Conservation (phyloP, 495 filamentous ascomycete species). For the Penicillium riverlandense region DNA sequence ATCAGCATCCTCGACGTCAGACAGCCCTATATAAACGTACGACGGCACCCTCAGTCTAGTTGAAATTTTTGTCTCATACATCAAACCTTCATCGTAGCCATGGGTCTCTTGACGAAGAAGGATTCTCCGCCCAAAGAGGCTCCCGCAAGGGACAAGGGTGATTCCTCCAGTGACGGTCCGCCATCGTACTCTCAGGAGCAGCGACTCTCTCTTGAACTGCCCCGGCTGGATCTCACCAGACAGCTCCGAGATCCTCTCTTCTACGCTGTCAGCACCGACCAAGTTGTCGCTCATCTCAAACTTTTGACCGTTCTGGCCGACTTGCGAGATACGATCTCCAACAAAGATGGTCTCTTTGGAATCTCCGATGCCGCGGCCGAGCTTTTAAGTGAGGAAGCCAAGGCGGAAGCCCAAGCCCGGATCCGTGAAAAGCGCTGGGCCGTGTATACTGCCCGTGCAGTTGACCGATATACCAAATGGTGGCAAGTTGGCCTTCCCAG, state of each 20-base stretch:
- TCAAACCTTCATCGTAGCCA: conserved; percentile 3
- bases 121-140: conserved; percentile 6
- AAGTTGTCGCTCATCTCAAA: conserved; percentile 72
- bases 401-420: conserved; percentile 13
- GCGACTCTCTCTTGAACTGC: conserved; percentile 5
- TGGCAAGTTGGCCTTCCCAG: conserved; percentile 38
- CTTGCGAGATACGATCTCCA: conserved; percentile 58
- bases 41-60: neutral
- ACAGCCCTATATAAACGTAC: too few relatives aligned
- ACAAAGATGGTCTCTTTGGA: conserved; percentile 60
- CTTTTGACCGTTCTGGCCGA: conserved; percentile 62
- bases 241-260: neutral
- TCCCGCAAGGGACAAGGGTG: neutral
- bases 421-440: conserved; percentile 76
- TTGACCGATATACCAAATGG: conserved; percentile 67
- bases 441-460: conserved; percentile 65
- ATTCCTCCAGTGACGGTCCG: conserved; percentile 5
- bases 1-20: too few relatives aligned
- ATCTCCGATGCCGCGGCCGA: conserved; percentile 46
- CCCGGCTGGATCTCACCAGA: conserved; percentile 6
- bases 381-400: conserved; percentile 1
- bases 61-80: neutral
- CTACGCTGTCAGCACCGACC: conserved; percentile 8
- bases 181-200: conserved; percentile 12
- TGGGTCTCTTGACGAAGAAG: conserved; percentile 8